These are phyloP conservation scores for Cryptococcus wingfieldii DNA, from an alignment of 1,284 basidiomycete genomes.

Conservation along the genomic window DNA sequence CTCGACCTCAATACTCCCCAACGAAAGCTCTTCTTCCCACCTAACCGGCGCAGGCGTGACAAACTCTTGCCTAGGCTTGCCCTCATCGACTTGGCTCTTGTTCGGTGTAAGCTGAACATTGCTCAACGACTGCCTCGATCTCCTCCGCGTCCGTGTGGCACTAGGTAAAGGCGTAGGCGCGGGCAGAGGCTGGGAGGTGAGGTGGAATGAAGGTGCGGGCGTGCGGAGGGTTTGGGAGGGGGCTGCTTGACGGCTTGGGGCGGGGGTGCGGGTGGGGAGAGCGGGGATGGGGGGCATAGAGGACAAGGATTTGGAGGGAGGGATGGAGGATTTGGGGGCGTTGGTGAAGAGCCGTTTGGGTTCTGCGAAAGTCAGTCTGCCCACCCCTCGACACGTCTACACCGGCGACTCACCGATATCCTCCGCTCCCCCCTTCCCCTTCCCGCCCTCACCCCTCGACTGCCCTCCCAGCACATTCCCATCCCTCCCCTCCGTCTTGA, in stretches of 20 bases:
- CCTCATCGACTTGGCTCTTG: constrained; percentile 8
- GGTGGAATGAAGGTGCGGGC: constrained; percentile 18
- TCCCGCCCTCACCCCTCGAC: constrained; percentile 9
- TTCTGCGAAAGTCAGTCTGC: constrained; percentile 6
- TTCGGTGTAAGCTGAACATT: constrained; percentile 8
- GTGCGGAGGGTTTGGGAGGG: constrained; percentile 3
- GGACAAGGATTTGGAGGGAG: constrained; percentile 31
- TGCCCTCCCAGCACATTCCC: constrained; percentile 18
- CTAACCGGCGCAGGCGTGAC: constrained; percentile 22
- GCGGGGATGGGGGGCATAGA: constrained; percentile 20
- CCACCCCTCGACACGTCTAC: no score
- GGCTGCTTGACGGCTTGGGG: constrained; percentile 4
- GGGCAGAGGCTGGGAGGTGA: constrained; percentile 15
- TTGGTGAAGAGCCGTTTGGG: constrained; percentile 33
- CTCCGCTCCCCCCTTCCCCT: constrained; percentile 25
- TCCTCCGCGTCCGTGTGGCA: constrained; percentile 30
- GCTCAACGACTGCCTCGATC: constrained; percentile 22
- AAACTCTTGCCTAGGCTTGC: constrained; percentile 5
- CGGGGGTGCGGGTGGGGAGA: neutral
- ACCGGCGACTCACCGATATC: constrained; percentile 26
- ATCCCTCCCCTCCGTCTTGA: constrained; percentile 29
- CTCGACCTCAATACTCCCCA: constrained; percentile 33
- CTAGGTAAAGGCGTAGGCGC: constrained; percentile 37
- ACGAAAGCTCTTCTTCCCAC: constrained; percentile 40
- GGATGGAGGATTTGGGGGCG: constrained; percentile 17